Base-by-base conservation (phyloP, 139 green algal genomes). In the Zygnema circumcarinatum region DNA sequence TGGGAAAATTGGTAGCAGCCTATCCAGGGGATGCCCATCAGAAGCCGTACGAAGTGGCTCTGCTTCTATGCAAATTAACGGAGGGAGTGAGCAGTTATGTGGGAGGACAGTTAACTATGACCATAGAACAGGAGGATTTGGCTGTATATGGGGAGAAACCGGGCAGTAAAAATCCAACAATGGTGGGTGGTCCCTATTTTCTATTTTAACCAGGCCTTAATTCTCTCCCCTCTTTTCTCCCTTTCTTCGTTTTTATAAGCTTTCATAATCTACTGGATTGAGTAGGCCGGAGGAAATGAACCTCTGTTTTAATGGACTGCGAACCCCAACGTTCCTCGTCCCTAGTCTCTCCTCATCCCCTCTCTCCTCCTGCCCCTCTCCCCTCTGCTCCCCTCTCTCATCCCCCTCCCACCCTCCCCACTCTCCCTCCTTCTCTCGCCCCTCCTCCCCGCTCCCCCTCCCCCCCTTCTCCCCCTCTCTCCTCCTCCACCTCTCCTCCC, bases 131-230 rank as follows among this genome's bases (percentile, higher is more conserved):
- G 35, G 69, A 78, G 69, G 69, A 78, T 41, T 11, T 78, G 69
- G 11, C 36, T 39, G 69, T 76, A 31, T 93, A 79, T 93, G 91
- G n/a, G 91, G 86, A 52, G 86, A 93, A 25, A 87, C 97, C 96
- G 99, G 98, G 35, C 99, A 93, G 88, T 99, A 98, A 98, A 41
- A 98, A 80, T 40, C 1, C 74, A 84, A 11, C 82, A 16, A n/a
- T 16, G 52, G 67, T 78, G 29, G 40, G 38, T 25, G 67, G 67
- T 31, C 79, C 79, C 38, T 75, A n/a, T 62, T 25, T 16, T 16
- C 47, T 16, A 25, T 16, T 16, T 62, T 16, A 7, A 7, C 47
- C 47, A 25, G 47, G 47, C 47, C 47, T 16, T 62, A 62, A 62
- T 62, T 25, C 47, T 16, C 47, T 16, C 16, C 47, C 47, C 47